A percentile compares a stretch with the other conserved stretches of the same genome.
phyloP scores from a whole-genome alignment of 805 yeast species.

The Candida anglica region DNA sequence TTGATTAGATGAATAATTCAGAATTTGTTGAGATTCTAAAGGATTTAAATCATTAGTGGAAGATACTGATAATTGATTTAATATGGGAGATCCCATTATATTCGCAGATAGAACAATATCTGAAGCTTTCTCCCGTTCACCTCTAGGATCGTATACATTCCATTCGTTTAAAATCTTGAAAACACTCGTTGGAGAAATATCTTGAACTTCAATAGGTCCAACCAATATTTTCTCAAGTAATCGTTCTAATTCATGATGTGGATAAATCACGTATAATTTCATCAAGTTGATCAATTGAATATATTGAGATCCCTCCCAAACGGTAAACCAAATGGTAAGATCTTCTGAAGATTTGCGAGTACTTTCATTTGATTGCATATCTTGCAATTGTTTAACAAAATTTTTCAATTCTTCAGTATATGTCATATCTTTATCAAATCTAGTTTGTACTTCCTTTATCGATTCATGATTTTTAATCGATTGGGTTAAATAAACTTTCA shows the following conservation, averaged over 20 bases:
- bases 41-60: constrained; percentile 14
- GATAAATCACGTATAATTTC: constrained; percentile 27
- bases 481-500: constrained; percentile 19
- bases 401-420: neutral
- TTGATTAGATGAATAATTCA: neutral
- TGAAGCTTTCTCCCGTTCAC: too few relatives aligned
- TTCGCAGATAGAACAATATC: constrained; percentile 27
- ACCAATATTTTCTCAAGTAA: neutral
- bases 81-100: constrained; percentile 15
- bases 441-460: neutral
- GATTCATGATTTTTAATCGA: constrained; percentile 12
- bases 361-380: constrained; percentile 4
- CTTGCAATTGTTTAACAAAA: constrained; percentile 1
- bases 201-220: neutral
- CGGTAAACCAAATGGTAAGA: constrained; percentile 19
- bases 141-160: neutral
- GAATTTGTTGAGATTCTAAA: neutral
- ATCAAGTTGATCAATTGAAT: constrained; percentile 20
- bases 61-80: constrained; percentile 14
- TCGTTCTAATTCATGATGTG: constrained; percentile 18
- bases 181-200: constrained; percentile 3
- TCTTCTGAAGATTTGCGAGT: constrained; percentile 18
- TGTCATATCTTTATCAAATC: neutral
- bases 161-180: neutral
- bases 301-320: constrained; percentile 29